Percentiles rank a stretch among this genome's conserved stretches.
These are phyloP conservation scores for Psophocarpus tetragonolobus DNA, from an alignment of 306 rosid species.

Conservation along the genomic window DNA sequence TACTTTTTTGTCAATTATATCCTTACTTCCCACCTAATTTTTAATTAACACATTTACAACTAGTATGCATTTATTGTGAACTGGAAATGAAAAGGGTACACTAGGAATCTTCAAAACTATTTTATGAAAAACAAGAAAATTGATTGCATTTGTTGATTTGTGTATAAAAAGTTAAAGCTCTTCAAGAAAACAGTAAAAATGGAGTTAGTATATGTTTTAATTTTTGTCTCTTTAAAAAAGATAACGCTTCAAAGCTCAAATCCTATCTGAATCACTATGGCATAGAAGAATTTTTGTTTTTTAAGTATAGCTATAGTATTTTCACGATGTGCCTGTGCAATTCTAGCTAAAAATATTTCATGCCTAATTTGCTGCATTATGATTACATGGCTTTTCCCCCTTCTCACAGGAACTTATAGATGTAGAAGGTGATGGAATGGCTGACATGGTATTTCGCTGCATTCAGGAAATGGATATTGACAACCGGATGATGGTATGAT, in stretches of 20 bases:
- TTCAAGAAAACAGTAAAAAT: too few species aligned
- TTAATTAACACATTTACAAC: too few species aligned
- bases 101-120: too few species aligned
- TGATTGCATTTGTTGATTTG: too few species aligned
- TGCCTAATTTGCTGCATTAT: slow-evolving; percentile 15
- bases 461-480: slow-evolving; percentile 99
- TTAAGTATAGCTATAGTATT: not conserved
- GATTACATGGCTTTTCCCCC: slow-evolving; percentile 6
- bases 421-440: slow-evolving; percentile 99
- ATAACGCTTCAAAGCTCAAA: not conserved
- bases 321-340: not conserved
- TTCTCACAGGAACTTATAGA: slow-evolving; percentile 87
- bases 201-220: not conserved
- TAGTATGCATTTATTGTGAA: too few species aligned
- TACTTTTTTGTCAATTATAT: too few species aligned
- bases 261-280: slow-evolving; percentile 12
- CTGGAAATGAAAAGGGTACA: too few species aligned
- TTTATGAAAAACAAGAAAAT: too few species aligned
- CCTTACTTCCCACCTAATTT: too few species aligned
- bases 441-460: slow-evolving; percentile 99
- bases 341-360: slow-evolving; percentile 19
- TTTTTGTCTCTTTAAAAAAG: not conserved
- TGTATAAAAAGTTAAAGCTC: too few species aligned
- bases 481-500: slow-evolving; percentile 91
- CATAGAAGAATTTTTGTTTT: not conserved